Evolutionary conservation across 2,329 filamentous ascomycete genomes (phyloP).

Genomic region (Aspergillus tamarii): DNA sequence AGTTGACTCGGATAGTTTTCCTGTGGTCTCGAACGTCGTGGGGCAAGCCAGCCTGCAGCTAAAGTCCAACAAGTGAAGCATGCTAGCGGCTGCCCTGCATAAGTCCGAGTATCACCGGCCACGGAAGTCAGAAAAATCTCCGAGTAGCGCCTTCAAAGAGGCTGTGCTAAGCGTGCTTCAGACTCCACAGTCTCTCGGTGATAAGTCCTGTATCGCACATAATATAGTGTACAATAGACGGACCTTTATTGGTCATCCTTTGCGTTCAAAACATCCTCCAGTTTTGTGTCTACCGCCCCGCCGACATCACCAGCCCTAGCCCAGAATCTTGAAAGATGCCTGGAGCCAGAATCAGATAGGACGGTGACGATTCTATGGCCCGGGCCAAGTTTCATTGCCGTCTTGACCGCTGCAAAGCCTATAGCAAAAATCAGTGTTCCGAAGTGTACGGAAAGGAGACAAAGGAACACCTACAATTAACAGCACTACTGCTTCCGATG

Average conservation of each 20-base stretch:
- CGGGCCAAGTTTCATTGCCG: conserved; percentile 50
- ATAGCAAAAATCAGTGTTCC: conserved; percentile 17
- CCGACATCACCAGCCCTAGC: conserved; percentile 52
- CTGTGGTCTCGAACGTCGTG: not conserved
- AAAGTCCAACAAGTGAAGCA: not conserved
- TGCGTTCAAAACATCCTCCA: conserved; percentile 50
- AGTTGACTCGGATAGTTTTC: not conserved
- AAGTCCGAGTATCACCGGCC: not conserved
- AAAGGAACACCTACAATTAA: conserved; percentile 72
- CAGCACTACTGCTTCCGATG: conserved; percentile 90
- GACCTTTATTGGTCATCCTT: conserved; percentile 33
- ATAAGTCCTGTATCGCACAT: not conserved
- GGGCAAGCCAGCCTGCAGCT: not conserved
- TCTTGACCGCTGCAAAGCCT: conserved; percentile 54
- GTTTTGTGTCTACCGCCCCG: conserved; percentile 47
- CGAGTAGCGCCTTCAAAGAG: not conserved
- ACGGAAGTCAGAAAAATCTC: not conserved
- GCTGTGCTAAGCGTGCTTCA: not conserved
- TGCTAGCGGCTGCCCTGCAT: not conserved
- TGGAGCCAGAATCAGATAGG: conserved; percentile 54
- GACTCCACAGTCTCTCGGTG: not conserved
- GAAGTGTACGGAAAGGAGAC: conserved; percentile 17
- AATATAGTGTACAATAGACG: not conserved
- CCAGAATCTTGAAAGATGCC: conserved; percentile 58
- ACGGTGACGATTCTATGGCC: conserved; percentile 54